Percentiles rank a stretch among this genome's conserved stretches.
phyloP scores from a whole-genome alignment of 352 stramenopile genomes.

The Phytopythium helicoides region DNA sequence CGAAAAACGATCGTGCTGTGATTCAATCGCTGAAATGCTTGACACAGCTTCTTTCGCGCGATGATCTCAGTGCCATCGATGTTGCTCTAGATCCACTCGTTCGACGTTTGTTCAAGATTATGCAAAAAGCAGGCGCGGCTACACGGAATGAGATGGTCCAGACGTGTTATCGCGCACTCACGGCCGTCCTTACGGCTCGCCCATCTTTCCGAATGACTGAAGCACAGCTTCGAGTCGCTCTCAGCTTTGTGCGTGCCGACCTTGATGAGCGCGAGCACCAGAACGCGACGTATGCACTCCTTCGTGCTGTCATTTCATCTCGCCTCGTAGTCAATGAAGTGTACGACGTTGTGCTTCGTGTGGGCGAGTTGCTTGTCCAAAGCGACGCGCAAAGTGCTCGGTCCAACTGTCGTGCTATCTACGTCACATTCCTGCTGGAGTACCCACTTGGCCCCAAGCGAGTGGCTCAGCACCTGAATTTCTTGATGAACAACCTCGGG shows the following conservation, averaged over 20 bases:
- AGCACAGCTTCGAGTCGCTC: constrained; percentile 77
- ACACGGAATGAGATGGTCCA: constrained; percentile 95
- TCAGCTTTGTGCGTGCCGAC: constrained; percentile 91
- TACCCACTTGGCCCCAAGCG: constrained; percentile 94
- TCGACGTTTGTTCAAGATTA: constrained; percentile 91
- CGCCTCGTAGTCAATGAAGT: constrained; percentile 93
- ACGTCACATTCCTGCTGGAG: constrained; percentile 92
- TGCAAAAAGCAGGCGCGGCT: constrained; percentile 85
- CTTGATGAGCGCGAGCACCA: constrained; percentile 94
- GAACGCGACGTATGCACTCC: constrained; percentile 92
- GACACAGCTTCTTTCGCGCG: constrained; percentile 76
- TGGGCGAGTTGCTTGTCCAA: constrained; percentile 93
- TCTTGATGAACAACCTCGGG: constrained; percentile 94
- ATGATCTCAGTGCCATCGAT: constrained; percentile 88
- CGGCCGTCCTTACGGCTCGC: constrained; percentile 82
- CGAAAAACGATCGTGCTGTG: constrained; percentile 90
- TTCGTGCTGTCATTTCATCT: constrained; percentile 91
- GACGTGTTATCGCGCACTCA: constrained; percentile 93
- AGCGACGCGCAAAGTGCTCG: constrained; percentile 89
- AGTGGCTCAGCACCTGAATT: constrained; percentile 93
- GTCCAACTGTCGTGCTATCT: constrained; percentile 75
- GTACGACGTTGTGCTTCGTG: constrained; percentile 95
- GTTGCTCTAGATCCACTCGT: constrained; percentile 79
- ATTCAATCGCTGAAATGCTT: constrained; percentile 94
- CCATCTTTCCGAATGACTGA: constrained; percentile 57